Percentiles rank a stretch among this genome's conserved stretches.
phyloP scores from a whole-genome alignment of 2,329 filamentous ascomycete genomes.

The Phialophora tarda region DNA sequence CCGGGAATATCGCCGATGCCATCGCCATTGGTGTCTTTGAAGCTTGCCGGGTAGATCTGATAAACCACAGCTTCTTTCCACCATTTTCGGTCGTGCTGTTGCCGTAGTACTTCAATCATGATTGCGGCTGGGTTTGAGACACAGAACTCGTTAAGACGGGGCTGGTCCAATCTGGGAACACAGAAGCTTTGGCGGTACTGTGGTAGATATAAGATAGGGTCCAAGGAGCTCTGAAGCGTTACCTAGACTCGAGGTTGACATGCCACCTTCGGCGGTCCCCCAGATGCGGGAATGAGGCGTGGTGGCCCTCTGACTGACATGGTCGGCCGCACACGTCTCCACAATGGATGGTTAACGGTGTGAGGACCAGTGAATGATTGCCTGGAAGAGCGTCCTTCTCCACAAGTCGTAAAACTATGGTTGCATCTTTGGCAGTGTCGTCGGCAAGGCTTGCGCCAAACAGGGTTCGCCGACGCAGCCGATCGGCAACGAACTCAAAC shows the following conservation, averaged over 20 bases:
- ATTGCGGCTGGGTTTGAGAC: neutral
- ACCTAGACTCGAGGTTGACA: neutral
- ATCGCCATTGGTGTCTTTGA: slow-evolving; percentile 63
- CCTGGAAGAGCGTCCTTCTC: neutral
- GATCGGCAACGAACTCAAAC: neutral
- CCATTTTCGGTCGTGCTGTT: slow-evolving; percentile 48
- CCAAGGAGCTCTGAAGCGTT: neutral
- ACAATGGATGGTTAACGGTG: neutral
- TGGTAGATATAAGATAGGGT: neutral
- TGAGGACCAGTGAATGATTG: neutral
- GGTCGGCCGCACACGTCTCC: neutral
- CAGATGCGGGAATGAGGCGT: neutral
- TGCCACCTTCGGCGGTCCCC: neutral
- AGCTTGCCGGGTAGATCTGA: slow-evolving; percentile 66
- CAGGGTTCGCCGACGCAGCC: neutral
- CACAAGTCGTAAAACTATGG: neutral
- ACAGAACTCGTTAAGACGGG: neutral
- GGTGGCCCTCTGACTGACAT: neutral
- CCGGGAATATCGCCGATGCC: slow-evolving; percentile 68
- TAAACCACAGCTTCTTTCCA: slow-evolving; percentile 68
- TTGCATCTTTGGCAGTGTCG: neutral
- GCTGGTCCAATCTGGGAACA: neutral
- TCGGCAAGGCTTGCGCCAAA: neutral
- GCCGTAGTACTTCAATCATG: neutral
- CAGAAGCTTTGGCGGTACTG: neutral